Base-by-base conservation (phyloP, 2,329 filamentous ascomycete genomes). In the Helminthosporium solani region DNA sequence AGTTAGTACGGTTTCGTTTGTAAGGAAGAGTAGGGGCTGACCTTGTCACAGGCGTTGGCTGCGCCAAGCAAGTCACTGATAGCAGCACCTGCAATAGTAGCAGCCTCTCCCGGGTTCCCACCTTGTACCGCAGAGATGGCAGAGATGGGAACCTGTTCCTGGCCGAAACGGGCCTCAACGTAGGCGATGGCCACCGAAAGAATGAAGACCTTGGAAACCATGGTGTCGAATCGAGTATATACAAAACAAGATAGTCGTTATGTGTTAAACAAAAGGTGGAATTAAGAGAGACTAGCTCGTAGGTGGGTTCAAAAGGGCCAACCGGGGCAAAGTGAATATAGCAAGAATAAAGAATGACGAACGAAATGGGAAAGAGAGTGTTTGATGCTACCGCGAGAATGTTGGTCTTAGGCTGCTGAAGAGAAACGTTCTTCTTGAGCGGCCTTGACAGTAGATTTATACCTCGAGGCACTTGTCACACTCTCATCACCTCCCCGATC, bases 11-110 rank as follows among this genome's bases (percentile, higher is more conserved):
- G 38, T 30, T 15, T 23, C n/a, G 18, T 7, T 6, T 40, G 6
- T 8, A 25, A 7, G 31, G 16, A 23, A 16, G 20, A 41, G 14
- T 16, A 42, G 23, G 23, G 23, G 9, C 47, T 50, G 67, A 78
- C 76, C 73, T 85, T 87, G 52, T 73, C 81, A 57, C 85, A 88
- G 28, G 85, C 80, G 67, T 84, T 81, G 49, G 84, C 80, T 33
- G 75, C 84, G 20, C 77, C 85, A 16, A 88, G 76, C 7, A 88
- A 78, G 46, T 82, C 79, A 28, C 78, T 74, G 37, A 85, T 80
- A 23, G 84, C 79, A 14, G 72, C 72, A 42, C 84, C 84, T 33
- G 82, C 80, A 46, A 88, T 78, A 35, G 83, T 86, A 31, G 76
- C 77, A 38, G 85, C 84, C 53, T 77, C 76, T 34, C 84, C 85